These are phyloP conservation scores for Xylaria sp. DNA, from an alignment of 2,329 filamentous ascomycete species.

Conservation along the genomic window DNA sequence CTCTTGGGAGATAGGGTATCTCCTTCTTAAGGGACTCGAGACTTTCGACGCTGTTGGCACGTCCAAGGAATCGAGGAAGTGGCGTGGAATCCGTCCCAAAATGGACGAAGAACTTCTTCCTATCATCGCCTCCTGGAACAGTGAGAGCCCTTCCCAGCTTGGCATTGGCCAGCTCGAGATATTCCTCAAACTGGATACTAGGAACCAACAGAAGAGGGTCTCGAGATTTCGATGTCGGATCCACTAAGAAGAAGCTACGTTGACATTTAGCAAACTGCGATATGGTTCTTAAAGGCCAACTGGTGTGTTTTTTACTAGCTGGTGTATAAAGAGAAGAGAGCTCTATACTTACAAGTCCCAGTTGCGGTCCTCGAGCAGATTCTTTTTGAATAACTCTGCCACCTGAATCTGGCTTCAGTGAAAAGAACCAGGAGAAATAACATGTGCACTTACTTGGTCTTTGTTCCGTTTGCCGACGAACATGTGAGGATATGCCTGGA, in stretches of 20 bases:
- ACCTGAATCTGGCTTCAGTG: conserved; percentile 37
- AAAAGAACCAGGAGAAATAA: background rate
- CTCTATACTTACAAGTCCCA: conserved; percentile 76
- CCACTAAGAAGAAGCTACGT: conserved; percentile 67
- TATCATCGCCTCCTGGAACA: conserved; percentile 57
- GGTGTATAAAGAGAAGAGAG: background rate
- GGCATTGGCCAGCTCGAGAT: conserved; percentile 67
- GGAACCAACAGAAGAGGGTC: conserved; percentile 69
- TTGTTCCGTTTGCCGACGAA: conserved; percentile 60
- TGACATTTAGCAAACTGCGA: background rate
- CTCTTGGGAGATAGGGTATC: conserved; percentile 43
- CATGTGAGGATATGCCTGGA: conserved; percentile 60
- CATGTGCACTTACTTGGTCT: conserved; percentile 45
- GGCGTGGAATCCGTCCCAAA: conserved; percentile 66
- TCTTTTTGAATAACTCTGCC: conserved; percentile 56
- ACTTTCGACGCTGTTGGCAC: conserved; percentile 48
- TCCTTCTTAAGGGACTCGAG: conserved; percentile 36
- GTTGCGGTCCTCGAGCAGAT: conserved; percentile 58
- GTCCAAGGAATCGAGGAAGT: conserved; percentile 69
- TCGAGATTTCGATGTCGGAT: conserved; percentile 47
- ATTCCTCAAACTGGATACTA: conserved; percentile 63
- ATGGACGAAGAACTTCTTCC: conserved; percentile 59
- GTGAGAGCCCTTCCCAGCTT: conserved; percentile 56
- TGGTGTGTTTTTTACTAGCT: background rate
- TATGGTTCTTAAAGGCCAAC: background rate